phyloP scores from a whole-genome alignment of 2,329 filamentous ascomycete genomes.

The Coleophoma cylindrospora region DNA sequence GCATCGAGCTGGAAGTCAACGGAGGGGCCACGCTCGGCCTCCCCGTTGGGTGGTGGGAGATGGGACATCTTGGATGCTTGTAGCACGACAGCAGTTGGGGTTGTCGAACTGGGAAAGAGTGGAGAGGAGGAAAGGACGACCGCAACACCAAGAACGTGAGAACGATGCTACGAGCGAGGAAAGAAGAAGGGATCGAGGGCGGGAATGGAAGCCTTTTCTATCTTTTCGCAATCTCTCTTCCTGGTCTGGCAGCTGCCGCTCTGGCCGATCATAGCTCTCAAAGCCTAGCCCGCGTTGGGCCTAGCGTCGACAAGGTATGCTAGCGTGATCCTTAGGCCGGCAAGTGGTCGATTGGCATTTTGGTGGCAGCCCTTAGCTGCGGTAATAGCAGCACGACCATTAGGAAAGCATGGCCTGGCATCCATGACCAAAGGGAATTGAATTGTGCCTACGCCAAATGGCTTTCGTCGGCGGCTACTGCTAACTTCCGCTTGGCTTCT shows the following conservation, averaged over 20 bases:
- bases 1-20: conserved; percentile 2
- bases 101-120: neutral
- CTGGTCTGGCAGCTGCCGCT: conserved; percentile 1
- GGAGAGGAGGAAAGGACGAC: neutral
- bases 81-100: neutral
- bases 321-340: neutral
- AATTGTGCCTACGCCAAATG: too few relatives aligned
- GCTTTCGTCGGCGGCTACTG: too few relatives aligned
- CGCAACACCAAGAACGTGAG: conserved; percentile 1
- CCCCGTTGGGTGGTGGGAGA: neutral
- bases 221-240: neutral
- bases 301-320: neutral
- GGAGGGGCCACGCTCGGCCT: neutral
- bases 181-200: neutral
- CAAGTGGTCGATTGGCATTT: neutral
- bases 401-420: too few relatives aligned
- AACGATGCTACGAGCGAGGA: neutral
- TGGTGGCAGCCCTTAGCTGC: neutral
- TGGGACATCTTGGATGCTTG: neutral
- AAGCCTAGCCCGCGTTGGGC: neutral
- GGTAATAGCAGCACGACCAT: neutral
- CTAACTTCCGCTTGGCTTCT: too few relatives aligned
- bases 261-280: neutral
- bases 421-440: too few relatives aligned
- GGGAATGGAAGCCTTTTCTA: neutral